Percentiles rank a stretch among this genome's conserved stretches.
Conservation (phyloP, 768 basidiomycete species). For the Calocybe gangraenosa region DNA sequence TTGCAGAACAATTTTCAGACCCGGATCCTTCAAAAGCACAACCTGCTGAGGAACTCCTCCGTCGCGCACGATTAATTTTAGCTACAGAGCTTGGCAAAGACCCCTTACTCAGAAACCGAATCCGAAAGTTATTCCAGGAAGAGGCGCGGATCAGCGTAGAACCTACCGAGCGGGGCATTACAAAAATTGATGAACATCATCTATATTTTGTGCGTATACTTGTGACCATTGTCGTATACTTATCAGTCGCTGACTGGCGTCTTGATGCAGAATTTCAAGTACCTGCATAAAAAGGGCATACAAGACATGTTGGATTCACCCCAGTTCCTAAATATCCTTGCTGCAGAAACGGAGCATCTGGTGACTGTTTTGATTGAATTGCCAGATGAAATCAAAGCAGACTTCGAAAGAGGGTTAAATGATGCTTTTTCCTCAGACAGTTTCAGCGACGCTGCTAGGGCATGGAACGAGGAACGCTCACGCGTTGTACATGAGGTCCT, state of each 20-base stretch:
- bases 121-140: conserved; percentile 70
- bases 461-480: conserved; percentile 88
- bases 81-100: conserved; percentile 92
- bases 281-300: conserved; percentile 77
- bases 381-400: conserved; percentile 55
- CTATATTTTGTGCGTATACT: conserved; percentile 55
- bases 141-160: conserved; percentile 74
- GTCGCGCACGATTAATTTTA: conserved; percentile 76
- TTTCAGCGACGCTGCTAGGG: conserved; percentile 77
- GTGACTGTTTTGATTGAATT: conserved; percentile 73
- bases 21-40: conserved; percentile 56
- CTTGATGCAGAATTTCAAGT: conserved; percentile 82
- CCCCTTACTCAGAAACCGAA: conserved; percentile 75
- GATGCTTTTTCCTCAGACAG: conserved; percentile 83
- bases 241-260: conserved; percentile 4
- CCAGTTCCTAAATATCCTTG: conserved; percentile 88
- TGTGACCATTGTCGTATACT: neutral
- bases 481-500: conserved; percentile 76
- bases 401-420: conserved; percentile 70
- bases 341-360: conserved; percentile 86
- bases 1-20: conserved; percentile 84
- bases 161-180: conserved; percentile 83
- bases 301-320: conserved; percentile 61
- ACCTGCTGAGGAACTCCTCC: conserved; percentile 63
- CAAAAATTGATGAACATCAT: conserved; percentile 73